Evolutionary conservation across 768 basidiomycete genomes (phyloP).

Genomic region (Xerocomus spinulosus): DNA sequence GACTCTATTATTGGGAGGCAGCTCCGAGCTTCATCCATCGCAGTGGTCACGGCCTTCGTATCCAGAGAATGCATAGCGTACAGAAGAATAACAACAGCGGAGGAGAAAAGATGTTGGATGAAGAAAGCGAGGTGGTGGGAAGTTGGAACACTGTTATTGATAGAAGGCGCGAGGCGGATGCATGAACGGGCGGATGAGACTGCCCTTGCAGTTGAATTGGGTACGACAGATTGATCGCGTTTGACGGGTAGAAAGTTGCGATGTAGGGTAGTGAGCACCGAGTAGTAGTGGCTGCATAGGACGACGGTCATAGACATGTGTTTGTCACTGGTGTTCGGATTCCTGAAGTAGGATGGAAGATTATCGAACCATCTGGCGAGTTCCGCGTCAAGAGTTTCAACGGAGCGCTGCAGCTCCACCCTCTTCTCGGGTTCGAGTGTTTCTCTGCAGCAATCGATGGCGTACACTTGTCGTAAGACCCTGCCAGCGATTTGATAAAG

Average conservation of each 20-base stretch:
- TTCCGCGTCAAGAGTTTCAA: constrained; percentile 73
- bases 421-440: constrained; percentile 69
- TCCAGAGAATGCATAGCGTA: constrained; percentile 84
- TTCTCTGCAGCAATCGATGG: constrained; percentile 72
- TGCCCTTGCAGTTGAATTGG: constrained; percentile 74
- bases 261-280: constrained; percentile 79
- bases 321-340: constrained; percentile 64
- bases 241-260: constrained; percentile 83
- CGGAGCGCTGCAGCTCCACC: constrained; percentile 68
- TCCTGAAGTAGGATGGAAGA: constrained; percentile 71
- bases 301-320: constrained; percentile 84
- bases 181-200: constrained; percentile 82
- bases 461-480: constrained; percentile 79
- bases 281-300: constrained; percentile 86
- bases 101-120: constrained; percentile 87
- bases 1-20: constrained; percentile 66
- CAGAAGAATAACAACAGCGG: constrained; percentile 77
- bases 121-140: constrained; percentile 87
- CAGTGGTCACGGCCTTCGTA: constrained; percentile 54
- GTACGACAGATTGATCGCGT: constrained; percentile 61
- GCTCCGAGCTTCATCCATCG: constrained; percentile 79
- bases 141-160: constrained; percentile 77
- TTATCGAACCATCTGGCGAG: constrained; percentile 82
- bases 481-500: constrained; percentile 84
- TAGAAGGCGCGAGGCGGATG: constrained; percentile 78